Evolutionary conservation across 2,329 filamentous ascomycete species (phyloP), one percentile per base, ranked within the genome.

Genomic region (Gyromitra esculenta): DNA sequence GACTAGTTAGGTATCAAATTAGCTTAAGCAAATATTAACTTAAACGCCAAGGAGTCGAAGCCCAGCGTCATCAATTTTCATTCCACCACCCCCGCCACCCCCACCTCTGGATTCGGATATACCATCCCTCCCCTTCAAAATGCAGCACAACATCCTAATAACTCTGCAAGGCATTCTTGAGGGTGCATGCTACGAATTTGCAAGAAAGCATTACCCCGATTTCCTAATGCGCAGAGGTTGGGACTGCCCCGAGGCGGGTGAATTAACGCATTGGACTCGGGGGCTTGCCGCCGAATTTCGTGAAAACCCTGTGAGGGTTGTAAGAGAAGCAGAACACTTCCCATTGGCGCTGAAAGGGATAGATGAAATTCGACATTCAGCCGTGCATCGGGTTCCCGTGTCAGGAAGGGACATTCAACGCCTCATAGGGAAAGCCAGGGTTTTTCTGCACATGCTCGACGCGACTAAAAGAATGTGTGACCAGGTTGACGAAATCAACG

Each of bases 211-310:
- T 18, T 75, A 77, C n/a, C 75, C 75, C 15, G 41, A 60, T 9
- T 77, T 74, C 48, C 43, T 77, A 5, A 11, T 39, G n/a, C 71
- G 63, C 15, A 77, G 70, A 37, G 43, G 52, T 31, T 77, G 75
- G 75, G 75, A 77, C 48, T 77, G 75, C 39, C 75, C 75, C 1
- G 75, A 77, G 65, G 75, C 75, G 15, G 75, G 75, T n/a, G 75
- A 77, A 57, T 41, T 77, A 39, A 77, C 75, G 5, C 64, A 68
- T 21, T 77, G 75, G 75, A 75, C 72, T 21, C 75, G 75, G 13
- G 71, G 64, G 43, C 64, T 77, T 35, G 41, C 41, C 13, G 43
- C 18, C 25, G 75, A 77, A 59, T 73, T 77, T 31, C 65, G 64
- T 13, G 56, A 65, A 15, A 75, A 52, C 31, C 75, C 71, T 13